Evolutionary conservation across 2,329 filamentous ascomycete species (phyloP).

Genomic region (Colletotrichum lindemuthianum): DNA sequence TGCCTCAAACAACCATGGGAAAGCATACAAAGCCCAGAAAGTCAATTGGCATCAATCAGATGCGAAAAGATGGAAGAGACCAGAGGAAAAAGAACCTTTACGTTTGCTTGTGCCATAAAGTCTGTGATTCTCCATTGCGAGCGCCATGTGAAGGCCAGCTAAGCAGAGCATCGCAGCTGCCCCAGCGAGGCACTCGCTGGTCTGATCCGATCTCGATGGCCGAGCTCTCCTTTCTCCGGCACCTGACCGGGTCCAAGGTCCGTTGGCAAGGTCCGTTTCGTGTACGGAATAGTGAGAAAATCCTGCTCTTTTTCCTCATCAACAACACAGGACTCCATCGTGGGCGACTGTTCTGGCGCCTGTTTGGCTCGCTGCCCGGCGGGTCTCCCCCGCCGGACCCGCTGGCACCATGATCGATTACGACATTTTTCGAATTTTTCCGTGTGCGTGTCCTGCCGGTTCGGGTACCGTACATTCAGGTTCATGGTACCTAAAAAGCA

Average conservation of each 20-base stretch:
- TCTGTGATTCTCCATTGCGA: too few species aligned
- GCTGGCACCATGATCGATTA: slow-evolving; percentile 1
- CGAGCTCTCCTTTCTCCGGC: background rate
- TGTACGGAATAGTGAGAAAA: background rate
- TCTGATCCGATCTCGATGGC: slow-evolving; percentile 9
- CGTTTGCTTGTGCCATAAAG: too few species aligned
- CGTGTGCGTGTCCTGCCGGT: too few species aligned
- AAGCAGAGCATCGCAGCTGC: background rate
- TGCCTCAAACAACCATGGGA: background rate
- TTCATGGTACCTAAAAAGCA: too few species aligned
- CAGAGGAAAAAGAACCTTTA: background rate
- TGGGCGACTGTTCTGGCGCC: too few species aligned
- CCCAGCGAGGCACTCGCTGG: background rate
- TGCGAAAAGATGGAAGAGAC: background rate
- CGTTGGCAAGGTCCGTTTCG: background rate
- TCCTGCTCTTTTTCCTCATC: too few species aligned
- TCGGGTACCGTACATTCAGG: background rate
- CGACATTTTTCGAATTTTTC: background rate
- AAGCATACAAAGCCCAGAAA: background rate
- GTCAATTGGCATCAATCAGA: background rate
- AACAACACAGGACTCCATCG: too few species aligned
- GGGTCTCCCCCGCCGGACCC: slow-evolving; percentile 1
- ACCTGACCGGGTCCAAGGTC: background rate
- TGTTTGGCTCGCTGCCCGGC: background rate
- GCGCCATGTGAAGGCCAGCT: background rate